These are phyloP conservation scores for Camellia oleifera DNA, from an alignment of 179 eudicot genomes.

Conservation along the genomic window DNA sequence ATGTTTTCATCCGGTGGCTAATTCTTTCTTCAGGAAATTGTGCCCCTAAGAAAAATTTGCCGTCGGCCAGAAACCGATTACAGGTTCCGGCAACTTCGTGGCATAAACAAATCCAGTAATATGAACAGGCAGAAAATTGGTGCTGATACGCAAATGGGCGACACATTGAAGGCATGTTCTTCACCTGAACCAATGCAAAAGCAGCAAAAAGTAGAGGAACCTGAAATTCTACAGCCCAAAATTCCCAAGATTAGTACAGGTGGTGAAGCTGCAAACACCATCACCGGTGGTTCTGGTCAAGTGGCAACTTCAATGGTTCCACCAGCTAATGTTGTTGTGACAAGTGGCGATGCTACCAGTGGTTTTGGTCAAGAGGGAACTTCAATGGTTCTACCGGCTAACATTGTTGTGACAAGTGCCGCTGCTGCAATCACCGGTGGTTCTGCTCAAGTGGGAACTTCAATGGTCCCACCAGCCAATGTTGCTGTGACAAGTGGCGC, in stretches of 20 bases:
- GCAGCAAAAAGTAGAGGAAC: slow-evolving; percentile 23
- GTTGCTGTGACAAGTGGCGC: background rate
- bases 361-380: background rate
- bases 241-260: background rate
- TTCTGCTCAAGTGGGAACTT: background rate
- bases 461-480: slow-evolving; percentile 15
- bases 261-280: background rate
- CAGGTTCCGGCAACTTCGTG: slow-evolving; percentile 68
- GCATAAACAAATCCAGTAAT: slow-evolving; percentile 40
- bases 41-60: slow-evolving; percentile 72
- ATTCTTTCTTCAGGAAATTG: slow-evolving; percentile 54
- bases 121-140: slow-evolving; percentile 38
- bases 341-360: background rate
- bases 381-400: too few species aligned
- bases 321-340: slow-evolving; percentile 6
- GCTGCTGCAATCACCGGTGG: too few species aligned
- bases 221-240: background rate
- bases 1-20: background rate
- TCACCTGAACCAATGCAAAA: slow-evolving; percentile 26
- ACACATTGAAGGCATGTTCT: slow-evolving; percentile 26
- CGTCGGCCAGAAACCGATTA: slow-evolving; percentile 89
- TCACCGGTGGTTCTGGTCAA: too few species aligned
- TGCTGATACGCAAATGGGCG: slow-evolving; percentile 32
- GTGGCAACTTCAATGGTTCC: slow-evolving; percentile 9
- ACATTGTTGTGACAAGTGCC: too few species aligned